Conservation (phyloP, 2,329 filamentous ascomycete genomes). For the Simplicillium aogashimaense region DNA sequence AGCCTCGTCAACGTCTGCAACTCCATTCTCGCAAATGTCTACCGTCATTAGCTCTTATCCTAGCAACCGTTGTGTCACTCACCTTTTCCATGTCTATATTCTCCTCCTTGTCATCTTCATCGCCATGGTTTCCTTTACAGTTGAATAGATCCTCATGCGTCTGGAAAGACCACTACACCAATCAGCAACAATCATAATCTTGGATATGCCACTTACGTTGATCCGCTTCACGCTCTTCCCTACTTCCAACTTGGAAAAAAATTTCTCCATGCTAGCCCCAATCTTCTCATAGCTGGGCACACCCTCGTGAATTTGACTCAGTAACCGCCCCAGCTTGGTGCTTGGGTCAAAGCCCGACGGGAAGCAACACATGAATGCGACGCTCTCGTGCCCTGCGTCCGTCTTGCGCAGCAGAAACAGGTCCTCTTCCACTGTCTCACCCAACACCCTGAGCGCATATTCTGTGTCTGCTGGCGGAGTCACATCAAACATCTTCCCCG, state of each 20-base stretch:
- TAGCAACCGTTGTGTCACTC: too few relatives aligned
- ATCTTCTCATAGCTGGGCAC: slow-evolving; percentile 47
- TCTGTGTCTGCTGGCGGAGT: slow-evolving; percentile 16
- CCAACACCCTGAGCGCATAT: slow-evolving; percentile 28
- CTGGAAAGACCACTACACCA: slow-evolving; percentile 36
- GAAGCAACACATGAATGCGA: slow-evolving; percentile 42
- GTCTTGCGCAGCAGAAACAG: slow-evolving; percentile 38
- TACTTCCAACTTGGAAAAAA: slow-evolving; percentile 35
- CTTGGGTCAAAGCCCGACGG: slow-evolving; percentile 42
- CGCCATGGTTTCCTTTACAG: slow-evolving; percentile 24
- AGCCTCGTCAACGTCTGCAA: slow-evolving; percentile 41
- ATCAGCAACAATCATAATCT: not conserved
- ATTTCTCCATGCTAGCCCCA: slow-evolving; percentile 43
- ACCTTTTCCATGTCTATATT: slow-evolving; percentile 28
- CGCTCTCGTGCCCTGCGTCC: slow-evolving; percentile 27
- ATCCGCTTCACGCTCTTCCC: slow-evolving; percentile 39
- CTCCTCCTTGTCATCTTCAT: slow-evolving; percentile 20
- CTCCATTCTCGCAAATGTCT: slow-evolving; percentile 33
- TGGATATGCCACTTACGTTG: slow-evolving; percentile 28
- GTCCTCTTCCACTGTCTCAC: slow-evolving; percentile 45
- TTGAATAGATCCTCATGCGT: slow-evolving; percentile 31
- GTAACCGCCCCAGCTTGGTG: slow-evolving; percentile 34
- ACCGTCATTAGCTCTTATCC: too few relatives aligned
- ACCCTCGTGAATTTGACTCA: slow-evolving; percentile 39
- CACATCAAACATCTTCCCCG: slow-evolving; percentile 17